A percentile compares a stretch with the other conserved stretches of the same genome.
phyloP scores from a whole-genome alignment of 805 yeast species.

The Pichia phayaonensis region DNA sequence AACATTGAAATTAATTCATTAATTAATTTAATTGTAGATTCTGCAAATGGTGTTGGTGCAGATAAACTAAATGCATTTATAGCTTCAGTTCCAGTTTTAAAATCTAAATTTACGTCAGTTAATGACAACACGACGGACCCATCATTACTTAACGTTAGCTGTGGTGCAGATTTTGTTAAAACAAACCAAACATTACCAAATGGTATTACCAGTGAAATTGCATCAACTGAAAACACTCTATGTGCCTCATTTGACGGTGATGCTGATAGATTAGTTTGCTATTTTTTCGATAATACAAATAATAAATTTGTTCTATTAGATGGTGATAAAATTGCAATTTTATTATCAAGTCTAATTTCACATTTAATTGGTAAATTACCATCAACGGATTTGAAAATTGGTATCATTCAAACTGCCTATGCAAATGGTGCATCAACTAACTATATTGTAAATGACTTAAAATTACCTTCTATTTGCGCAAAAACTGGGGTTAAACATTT shows the following conservation, averaged over 20 bases:
- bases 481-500: constrained; percentile 96
- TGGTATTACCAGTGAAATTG: constrained; percentile 31
- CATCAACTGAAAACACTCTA: constrained; percentile 33
- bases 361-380: constrained; percentile 38
- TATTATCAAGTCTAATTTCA: constrained; percentile 62
- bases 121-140: constrained; percentile 54
- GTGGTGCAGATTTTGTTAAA: constrained; percentile 96
- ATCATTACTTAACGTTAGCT: constrained; percentile 55
- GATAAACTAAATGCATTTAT: constrained; percentile 47
- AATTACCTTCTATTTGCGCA: constrained; percentile 77
- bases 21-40: constrained; percentile 58
- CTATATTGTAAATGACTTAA: constrained; percentile 52
- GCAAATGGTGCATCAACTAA: constrained; percentile 91
- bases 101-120: constrained; percentile 36
- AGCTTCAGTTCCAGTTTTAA: constrained; percentile 4
- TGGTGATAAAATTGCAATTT: constrained; percentile 89
- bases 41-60: constrained; percentile 97
- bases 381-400: constrained; percentile 33
- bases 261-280: constrained; percentile 90
- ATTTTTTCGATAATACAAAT: constrained; percentile 36
- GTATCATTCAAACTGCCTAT: constrained; percentile 95
- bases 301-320: constrained; percentile 56
- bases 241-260: constrained; percentile 94
- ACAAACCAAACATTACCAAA: constrained; percentile 75
- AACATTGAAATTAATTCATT: constrained; percentile 10